Conservation (phyloP, 202 grass and related monocot species). For the Setaria italica region DNA sequence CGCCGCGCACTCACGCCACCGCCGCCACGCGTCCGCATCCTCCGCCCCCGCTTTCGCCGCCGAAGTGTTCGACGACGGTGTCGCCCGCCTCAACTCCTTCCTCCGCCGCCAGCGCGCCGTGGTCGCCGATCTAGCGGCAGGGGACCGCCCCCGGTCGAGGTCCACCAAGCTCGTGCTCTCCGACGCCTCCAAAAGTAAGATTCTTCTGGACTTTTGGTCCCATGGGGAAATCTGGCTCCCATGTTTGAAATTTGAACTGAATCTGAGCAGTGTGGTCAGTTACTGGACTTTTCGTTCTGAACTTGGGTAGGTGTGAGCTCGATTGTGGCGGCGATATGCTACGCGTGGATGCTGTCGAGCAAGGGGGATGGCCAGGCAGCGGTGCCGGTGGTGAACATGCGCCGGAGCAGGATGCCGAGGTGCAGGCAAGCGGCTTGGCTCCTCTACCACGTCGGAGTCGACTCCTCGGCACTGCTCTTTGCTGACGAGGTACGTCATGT, state of each 20-base stretch:
- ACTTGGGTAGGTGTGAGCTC: constrained; percentile 58
- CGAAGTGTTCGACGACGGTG: constrained; percentile 41
- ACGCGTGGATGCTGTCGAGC: constrained; percentile 68
- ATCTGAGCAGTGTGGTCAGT: not conserved
- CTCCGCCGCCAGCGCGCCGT: constrained; percentile 57
- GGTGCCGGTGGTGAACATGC: constrained; percentile 62
- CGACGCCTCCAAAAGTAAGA: constrained; percentile 65
- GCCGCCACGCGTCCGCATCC: constrained; percentile 36
- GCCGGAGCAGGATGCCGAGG: constrained; percentile 56
- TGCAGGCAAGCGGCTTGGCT: constrained; percentile 71
- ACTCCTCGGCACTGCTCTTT: constrained; percentile 69
- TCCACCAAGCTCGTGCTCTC: constrained; percentile 63
- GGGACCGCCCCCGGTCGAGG: constrained; percentile 35
- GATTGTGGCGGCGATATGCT: constrained; percentile 69
- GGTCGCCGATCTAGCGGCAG: constrained; percentile 44
- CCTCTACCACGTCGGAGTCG: constrained; percentile 68
- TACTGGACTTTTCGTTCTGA: not conserved
- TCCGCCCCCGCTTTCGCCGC: constrained; percentile 25
- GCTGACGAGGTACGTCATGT: constrained; percentile 58
- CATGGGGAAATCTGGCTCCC: not conserved
- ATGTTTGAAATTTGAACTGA: constrained; percentile 18
- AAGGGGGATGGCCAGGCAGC: constrained; percentile 57
- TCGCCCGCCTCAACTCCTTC: constrained; percentile 62
- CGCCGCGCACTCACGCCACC: constrained; percentile 30
- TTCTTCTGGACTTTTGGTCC: not conserved